Percentiles rank a stretch among this genome's conserved stretches.
Evolutionary conservation across 2,329 filamentous ascomycete species (phyloP).

Genomic region (Catunica adiposa): DNA sequence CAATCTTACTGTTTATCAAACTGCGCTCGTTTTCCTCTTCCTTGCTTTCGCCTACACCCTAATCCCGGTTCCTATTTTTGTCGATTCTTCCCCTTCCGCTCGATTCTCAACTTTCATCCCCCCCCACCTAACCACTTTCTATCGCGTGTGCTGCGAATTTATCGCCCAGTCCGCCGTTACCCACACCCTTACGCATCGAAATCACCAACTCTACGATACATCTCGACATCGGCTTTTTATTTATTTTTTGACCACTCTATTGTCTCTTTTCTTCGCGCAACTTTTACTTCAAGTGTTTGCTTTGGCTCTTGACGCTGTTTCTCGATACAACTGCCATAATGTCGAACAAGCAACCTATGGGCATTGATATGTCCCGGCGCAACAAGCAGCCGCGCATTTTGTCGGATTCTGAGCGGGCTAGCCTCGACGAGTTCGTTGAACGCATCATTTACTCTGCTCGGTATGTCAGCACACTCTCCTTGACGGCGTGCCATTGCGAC

Average conservation of each 20-base stretch:
- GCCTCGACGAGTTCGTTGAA: slow-evolving; percentile 81
- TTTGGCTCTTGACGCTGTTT: not conserved
- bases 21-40: not conserved
- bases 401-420: slow-evolving; percentile 62
- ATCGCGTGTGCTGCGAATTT: not conserved
- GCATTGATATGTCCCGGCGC: slow-evolving; percentile 67
- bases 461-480: slow-evolving; percentile 33
- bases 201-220: not conserved
- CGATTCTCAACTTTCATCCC: slow-evolving; percentile 6
- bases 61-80: not conserved
- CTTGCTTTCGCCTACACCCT: not conserved
- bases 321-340: not conserved
- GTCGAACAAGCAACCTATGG: slow-evolving; percentile 20
- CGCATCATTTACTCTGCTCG: slow-evolving; percentile 88
- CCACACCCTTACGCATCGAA: not conserved
- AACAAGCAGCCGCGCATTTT: slow-evolving; percentile 74
- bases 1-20: not conserved
- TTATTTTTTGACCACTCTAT: not conserved
- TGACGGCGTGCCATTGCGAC: not conserved
- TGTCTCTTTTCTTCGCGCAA: not conserved
- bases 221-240: not conserved
- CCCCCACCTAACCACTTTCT: not conserved
- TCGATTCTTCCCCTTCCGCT: slow-evolving; percentile 4
- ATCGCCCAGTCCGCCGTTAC: not conserved
- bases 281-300: not conserved